A percentile compares a stretch with the other conserved stretches of the same genome.
Conservation (phyloP, 352 stramenopile genomes). For the Pythium vanterpoolii region DNA sequence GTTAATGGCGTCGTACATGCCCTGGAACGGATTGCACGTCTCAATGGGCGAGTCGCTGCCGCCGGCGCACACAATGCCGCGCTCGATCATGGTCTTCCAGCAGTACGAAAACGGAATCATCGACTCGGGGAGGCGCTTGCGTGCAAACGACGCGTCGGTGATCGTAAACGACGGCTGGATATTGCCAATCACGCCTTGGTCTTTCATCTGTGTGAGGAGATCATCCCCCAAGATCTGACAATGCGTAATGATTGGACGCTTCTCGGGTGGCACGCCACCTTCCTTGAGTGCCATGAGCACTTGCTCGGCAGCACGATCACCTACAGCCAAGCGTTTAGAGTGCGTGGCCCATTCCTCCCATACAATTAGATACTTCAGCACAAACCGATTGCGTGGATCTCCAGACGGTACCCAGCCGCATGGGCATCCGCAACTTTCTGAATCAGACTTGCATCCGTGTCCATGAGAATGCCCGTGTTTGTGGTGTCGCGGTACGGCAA, state of each 20-base stretch:
- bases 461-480: slow-evolving; percentile 83
- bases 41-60: slow-evolving; percentile 86
- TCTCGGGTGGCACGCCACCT: slow-evolving; percentile 40
- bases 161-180: slow-evolving; percentile 89
- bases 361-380: background rate
- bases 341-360: too few relatives aligned
- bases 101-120: slow-evolving; percentile 74
- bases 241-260: slow-evolving; percentile 87
- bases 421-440: slow-evolving; percentile 61
- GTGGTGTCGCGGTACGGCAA: slow-evolving; percentile 56
- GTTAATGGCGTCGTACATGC: slow-evolving; percentile 87
- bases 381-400: slow-evolving; percentile 89
- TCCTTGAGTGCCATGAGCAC: slow-evolving; percentile 63
- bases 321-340: slow-evolving; percentile 20
- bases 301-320: slow-evolving; percentile 66
- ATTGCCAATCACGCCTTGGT: slow-evolving; percentile 79
- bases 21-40: slow-evolving; percentile 84
- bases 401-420: slow-evolving; percentile 62
- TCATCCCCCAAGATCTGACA: slow-evolving; percentile 85
- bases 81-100: slow-evolving; percentile 82
- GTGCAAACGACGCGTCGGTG: slow-evolving; percentile 78
- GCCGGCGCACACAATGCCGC: slow-evolving; percentile 72
- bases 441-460: slow-evolving; percentile 58
- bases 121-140: slow-evolving; percentile 61
- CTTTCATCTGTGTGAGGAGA: slow-evolving; percentile 64